A percentile compares a stretch with the other conserved stretches of the same genome.
Conservation (phyloP, 441 rosid species). For the Theobroma grandiflorum region DNA sequence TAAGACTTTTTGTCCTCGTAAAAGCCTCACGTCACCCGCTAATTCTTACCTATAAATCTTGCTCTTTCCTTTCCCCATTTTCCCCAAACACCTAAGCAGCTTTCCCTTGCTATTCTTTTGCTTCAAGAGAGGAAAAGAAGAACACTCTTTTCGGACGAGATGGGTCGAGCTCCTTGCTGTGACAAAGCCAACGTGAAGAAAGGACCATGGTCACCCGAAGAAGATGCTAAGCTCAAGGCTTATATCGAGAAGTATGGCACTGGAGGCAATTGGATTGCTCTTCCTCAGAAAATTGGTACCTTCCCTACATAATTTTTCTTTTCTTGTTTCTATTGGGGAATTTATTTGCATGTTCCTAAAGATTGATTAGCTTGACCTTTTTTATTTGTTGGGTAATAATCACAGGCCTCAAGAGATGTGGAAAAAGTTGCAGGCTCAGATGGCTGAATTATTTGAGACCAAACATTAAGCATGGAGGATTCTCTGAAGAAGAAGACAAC, state of each 20-base stretch:
- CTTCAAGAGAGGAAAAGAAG: constrained; percentile 24
- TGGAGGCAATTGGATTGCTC: constrained; percentile 98
- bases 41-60: constrained; percentile 52
- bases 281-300: constrained; percentile 95
- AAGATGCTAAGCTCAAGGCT: constrained; percentile 90
- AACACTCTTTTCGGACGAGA: constrained; percentile 31
- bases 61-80: constrained; percentile 33
- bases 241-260: constrained; percentile 85
- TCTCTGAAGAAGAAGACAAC: constrained; percentile 97
- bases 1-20: constrained; percentile 46
- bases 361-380: not conserved
- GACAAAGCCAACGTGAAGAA: constrained; percentile 93
- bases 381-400: constrained; percentile 21
- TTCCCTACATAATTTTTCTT: not conserved
- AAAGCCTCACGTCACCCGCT: constrained; percentile 39
- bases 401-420: constrained; percentile 92
- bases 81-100: constrained; percentile 41
- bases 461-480: constrained; percentile 94
- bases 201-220: constrained; percentile 99
- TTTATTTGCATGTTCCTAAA: not conserved
- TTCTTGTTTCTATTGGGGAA: not conserved
- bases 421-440: constrained; percentile 95
- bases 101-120: constrained; percentile 30
- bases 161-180: constrained; percentile 99
- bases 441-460: constrained; percentile 98